Percentiles rank a stretch among this genome's conserved stretches.
phyloP scores from a whole-genome alignment of 257 asterid species.

The Solanum virginianum region DNA sequence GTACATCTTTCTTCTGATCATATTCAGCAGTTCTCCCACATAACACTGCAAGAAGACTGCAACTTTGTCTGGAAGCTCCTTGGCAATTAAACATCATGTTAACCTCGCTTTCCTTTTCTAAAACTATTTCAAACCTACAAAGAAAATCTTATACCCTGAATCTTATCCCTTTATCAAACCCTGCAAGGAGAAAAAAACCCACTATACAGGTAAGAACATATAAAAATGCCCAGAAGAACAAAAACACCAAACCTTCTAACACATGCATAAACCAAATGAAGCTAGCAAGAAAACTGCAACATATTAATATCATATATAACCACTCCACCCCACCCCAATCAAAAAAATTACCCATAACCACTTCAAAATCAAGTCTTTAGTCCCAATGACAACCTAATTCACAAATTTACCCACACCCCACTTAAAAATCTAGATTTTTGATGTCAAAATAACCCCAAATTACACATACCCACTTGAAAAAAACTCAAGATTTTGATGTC shows the following conservation, averaged over 20 bases:
- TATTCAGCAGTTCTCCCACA: slow-evolving; percentile 37
- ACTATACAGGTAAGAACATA: neutral
- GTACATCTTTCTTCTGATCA: slow-evolving; percentile 32
- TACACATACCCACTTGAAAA: neutral
- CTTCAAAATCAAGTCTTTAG: neutral
- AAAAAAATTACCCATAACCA: neutral
- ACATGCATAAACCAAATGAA: neutral
- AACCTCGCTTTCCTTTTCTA: neutral
- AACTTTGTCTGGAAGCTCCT: slow-evolving; percentile 67
- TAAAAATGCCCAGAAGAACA: neutral
- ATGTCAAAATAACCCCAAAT: neutral
- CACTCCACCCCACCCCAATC: neutral
- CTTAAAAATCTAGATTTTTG: neutral
- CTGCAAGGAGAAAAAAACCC: neutral
- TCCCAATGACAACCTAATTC: neutral
- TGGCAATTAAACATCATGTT: slow-evolving; percentile 61
- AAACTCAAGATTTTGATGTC: neutral
- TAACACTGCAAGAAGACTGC: slow-evolving; percentile 70
- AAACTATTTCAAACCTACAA: neutral
- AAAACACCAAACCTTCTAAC: neutral
- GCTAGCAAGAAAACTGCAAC: neutral
- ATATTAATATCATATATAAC: neutral
- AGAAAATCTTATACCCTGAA: neutral
- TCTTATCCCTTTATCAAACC: neutral
- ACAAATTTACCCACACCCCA: neutral